phyloP scores from a whole-genome alignment of 2,329 filamentous ascomycete genomes.

The Aspergillus luchuensis region DNA sequence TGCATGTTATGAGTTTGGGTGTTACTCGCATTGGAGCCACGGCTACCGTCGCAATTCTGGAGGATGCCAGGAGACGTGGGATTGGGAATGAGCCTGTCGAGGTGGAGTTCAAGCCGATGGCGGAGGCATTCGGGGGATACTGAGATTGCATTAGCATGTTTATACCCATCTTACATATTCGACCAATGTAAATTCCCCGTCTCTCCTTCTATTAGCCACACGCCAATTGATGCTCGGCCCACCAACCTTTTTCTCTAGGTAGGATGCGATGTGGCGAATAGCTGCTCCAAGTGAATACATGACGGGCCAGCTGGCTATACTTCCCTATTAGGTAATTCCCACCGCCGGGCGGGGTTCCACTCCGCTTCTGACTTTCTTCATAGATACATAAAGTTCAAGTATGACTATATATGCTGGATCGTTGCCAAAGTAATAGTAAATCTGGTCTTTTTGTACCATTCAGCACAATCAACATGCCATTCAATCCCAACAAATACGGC shows the following conservation, averaged over 20 bases:
- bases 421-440: no score
- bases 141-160: conserved; percentile 5
- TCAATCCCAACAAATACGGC: not conserved
- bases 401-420: no score
- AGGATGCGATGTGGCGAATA: no score
- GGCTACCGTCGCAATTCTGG: conserved; percentile 57
- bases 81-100: conserved; percentile 43
- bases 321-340: not conserved
- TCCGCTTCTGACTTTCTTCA: no score
- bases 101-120: conserved; percentile 29
- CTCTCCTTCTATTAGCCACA: no score
- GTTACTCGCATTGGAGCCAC: conserved; percentile 60
- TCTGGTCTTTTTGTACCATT: fast-evolving
- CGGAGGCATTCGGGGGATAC: conserved; percentile 19
- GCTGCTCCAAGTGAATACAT: not conserved
- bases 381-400: no score
- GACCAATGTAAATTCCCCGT: not conserved
- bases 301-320: not conserved
- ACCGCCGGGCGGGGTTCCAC: not conserved
- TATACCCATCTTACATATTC: not conserved
- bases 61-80: conserved; percentile 56
- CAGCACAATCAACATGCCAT: not conserved
- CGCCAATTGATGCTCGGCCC: not conserved
- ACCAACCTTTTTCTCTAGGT: no score
- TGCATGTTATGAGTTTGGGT: conserved; percentile 57